Evolutionary conservation across 371 early-diverging fungal species (phyloP).

Genomic region (Dinochytrium kinnereticum): DNA sequence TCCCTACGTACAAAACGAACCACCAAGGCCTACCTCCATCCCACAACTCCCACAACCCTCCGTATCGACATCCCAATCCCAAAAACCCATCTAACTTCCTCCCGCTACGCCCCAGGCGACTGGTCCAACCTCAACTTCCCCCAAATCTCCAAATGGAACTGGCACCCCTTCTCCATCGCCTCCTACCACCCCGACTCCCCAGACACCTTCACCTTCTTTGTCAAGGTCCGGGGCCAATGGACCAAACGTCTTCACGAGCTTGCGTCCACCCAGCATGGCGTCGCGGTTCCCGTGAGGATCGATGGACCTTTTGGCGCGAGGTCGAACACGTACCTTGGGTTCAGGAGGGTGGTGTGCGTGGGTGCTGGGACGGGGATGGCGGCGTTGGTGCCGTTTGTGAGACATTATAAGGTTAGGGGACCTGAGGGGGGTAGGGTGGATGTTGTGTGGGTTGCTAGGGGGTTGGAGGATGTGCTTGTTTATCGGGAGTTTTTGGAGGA

Average conservation of each 20-base stretch:
- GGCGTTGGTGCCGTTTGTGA: constrained; percentile 27
- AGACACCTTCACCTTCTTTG: constrained; percentile 9
- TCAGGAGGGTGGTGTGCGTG: constrained; percentile 21
- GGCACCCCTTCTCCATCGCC: constrained; percentile 39
- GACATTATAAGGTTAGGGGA: constrained; percentile 6
- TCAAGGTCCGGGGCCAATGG: constrained; percentile 24
- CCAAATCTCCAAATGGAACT: constrained; percentile 20
- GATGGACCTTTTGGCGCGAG: constrained; percentile 32
- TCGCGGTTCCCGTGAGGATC: constrained; percentile 24
- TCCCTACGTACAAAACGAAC: constrained; percentile 13
- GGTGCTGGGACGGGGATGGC: constrained; percentile 36
- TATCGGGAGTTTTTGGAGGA: constrained; percentile 14
- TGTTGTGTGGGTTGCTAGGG: constrained; percentile 22
- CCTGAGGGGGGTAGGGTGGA: not conserved
- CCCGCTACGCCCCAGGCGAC: constrained; percentile 31
- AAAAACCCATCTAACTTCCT: not conserved
- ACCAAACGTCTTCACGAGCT: constrained; percentile 11
- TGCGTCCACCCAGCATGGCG: not conserved
- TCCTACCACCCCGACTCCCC: not conserved
- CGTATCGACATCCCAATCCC: constrained; percentile 27
- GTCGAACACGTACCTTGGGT: constrained; percentile 4
- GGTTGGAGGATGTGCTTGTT: not conserved
- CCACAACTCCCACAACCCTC: constrained; percentile 2
- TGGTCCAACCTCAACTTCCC: constrained; percentile 32
- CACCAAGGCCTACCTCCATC: constrained; percentile 11